Evolutionary conservation across 768 basidiomycete species (phyloP).

Genomic region (Tricholoma bakamatsutake): DNA sequence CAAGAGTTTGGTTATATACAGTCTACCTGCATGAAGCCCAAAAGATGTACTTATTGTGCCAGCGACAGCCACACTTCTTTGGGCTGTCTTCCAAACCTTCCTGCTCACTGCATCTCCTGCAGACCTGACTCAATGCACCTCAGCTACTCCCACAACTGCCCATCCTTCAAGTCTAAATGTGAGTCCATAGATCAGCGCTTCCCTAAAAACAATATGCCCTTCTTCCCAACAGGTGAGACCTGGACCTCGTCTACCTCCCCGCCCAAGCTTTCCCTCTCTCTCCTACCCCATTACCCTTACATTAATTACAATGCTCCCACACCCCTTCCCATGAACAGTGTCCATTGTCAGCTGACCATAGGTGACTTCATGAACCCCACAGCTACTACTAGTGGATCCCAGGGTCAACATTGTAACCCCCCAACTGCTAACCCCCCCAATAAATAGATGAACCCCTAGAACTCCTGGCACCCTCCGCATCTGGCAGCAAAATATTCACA

Average conservation of each 20-base stretch:
- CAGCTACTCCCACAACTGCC: not conserved
- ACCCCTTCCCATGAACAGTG: not conserved
- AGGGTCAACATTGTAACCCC: not conserved
- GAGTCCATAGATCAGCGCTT: not conserved
- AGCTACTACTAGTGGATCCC: not conserved
- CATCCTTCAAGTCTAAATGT: not conserved
- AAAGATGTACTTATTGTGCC: not conserved
- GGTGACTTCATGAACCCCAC: not conserved
- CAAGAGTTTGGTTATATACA: not conserved
- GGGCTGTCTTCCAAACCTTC: not conserved
- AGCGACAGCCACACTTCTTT: not conserved
- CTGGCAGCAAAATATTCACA: conserved; percentile 25
- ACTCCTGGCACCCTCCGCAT: conserved; percentile 11
- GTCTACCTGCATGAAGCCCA: not conserved
- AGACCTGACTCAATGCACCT: not conserved
- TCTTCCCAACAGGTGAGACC: too few species aligned
- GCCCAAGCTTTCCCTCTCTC: too few species aligned
- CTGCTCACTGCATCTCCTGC: not conserved
- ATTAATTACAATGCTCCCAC: not conserved
- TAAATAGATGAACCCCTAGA: not conserved
- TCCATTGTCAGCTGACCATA: not conserved
- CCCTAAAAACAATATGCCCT: too few species aligned
- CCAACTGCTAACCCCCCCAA: not conserved
- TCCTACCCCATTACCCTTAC: not conserved
- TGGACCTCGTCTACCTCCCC: too few species aligned